phyloP scores from a whole-genome alignment of 129 eudicot genomes.

The Chrysanthemum lavandulifolium region DNA sequence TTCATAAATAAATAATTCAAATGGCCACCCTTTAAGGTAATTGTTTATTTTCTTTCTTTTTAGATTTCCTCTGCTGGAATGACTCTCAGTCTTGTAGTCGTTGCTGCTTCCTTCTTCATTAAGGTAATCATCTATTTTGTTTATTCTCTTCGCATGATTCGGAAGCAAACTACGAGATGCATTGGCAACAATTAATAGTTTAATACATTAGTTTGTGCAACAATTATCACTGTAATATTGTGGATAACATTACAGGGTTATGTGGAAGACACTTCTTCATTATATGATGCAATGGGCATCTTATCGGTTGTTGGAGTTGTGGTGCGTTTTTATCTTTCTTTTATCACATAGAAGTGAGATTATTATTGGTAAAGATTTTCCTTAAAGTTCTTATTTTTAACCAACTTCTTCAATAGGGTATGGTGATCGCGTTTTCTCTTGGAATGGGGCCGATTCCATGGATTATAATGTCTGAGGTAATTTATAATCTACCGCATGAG shows the following conservation, averaged over 20 bases:
- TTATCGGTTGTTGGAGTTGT: conserved; percentile 86
- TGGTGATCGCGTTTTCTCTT: conserved; percentile 78
- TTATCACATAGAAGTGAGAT: not conserved
- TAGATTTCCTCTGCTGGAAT: conserved; percentile 88
- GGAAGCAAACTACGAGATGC: not conserved
- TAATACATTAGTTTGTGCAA: not conserved
- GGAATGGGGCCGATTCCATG: conserved; percentile 99
- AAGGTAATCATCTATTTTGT: conserved; percentile 48
- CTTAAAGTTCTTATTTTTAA: conserved; percentile 14
- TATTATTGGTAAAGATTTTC: not conserved
- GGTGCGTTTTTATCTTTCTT: conserved; percentile 45
- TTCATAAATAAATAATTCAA: not conserved
- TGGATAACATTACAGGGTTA: conserved; percentile 42
- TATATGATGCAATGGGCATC: conserved; percentile 59
- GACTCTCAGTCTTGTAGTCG: conserved; percentile 76
- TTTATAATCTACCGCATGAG: not conserved
- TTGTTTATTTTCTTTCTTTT: not conserved
- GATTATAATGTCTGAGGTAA: conserved; percentile 96
- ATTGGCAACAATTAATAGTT: not conserved
- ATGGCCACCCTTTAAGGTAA: not conserved
- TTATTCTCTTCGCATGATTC: not conserved
- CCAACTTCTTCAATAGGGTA: conserved; percentile 45
- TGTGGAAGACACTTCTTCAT: conserved; percentile 47
- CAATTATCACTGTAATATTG: not conserved
- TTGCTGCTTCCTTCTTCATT: conserved; percentile 63